Conservation (phyloP, 805 yeast genomes). For the Zygoascus biomembranicola region DNA sequence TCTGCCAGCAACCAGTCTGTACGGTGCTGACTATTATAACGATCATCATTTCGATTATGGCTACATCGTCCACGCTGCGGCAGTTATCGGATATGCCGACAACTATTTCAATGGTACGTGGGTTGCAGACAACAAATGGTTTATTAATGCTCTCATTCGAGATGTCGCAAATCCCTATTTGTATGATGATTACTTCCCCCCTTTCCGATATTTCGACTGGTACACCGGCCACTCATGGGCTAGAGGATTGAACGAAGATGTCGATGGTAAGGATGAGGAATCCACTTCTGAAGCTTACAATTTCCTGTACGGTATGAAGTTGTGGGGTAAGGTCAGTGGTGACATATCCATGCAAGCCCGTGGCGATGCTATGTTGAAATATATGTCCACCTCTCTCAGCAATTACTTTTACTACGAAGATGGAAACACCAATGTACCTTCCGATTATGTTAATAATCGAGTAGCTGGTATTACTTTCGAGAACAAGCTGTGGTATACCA, state of each 20-base stretch:
- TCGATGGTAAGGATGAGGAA: conserved; percentile 68
- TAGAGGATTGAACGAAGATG: conserved; percentile 52
- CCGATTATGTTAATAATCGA: conserved; percentile 45
- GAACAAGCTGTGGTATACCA: conserved; percentile 65
- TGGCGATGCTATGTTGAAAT: conserved; percentile 52
- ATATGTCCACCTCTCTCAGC: conserved; percentile 47
- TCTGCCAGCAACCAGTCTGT: conserved; percentile 44
- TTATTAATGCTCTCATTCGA: conserved; percentile 53
- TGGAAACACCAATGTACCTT: conserved; percentile 46
- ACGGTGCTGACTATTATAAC: conserved; percentile 66
- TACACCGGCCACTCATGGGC: conserved; percentile 79
- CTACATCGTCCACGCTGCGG: conserved; percentile 73
- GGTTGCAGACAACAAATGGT: conserved; percentile 39
- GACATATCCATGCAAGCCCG: conserved; percentile 47
- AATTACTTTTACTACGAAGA: conserved; percentile 44
- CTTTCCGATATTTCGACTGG: conserved; percentile 62
- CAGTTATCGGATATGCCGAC: conserved; percentile 61
- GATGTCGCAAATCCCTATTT: conserved; percentile 58
- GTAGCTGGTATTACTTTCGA: conserved; percentile 71
- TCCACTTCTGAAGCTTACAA: conserved; percentile 66
- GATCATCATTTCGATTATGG: conserved; percentile 87
- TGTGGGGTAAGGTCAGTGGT: conserved; percentile 58
- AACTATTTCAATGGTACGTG: conserved; percentile 42
- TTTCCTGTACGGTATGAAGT: conserved; percentile 59
- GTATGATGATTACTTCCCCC: conserved; percentile 50